These are phyloP conservation scores for Naegleria lovaniensis DNA, from an alignment of 208 protist genomes.

Conservation along the genomic window DNA sequence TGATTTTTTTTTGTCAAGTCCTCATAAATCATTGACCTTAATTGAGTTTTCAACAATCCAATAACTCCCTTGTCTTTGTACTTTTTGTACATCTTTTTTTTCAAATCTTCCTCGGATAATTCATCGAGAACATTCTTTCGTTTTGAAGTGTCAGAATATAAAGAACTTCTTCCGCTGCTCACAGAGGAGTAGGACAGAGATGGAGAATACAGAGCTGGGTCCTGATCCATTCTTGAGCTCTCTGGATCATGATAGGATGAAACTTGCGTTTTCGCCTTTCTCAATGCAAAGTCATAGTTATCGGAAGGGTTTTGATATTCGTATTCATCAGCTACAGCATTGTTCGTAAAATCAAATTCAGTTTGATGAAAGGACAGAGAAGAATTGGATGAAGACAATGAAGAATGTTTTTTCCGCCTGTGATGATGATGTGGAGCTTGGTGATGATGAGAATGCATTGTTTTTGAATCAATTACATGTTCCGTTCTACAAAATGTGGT, in stretches of 20 bases:
- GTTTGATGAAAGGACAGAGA: neutral
- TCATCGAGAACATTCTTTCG: neutral
- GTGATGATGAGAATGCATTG: neutral
- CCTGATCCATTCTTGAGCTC: neutral
- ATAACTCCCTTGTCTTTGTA: neutral
- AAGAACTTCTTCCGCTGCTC: neutral
- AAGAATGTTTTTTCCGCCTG: neutral
- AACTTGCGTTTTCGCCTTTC: neutral
- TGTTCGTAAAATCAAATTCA: neutral
- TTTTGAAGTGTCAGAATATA: neutral
- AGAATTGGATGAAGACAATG: neutral
- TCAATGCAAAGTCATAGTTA: neutral
- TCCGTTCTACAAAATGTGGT: too few species aligned
- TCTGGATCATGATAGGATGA: neutral
- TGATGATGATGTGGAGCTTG: neutral
- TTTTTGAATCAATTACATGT: neutral
- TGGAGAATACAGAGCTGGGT: neutral
- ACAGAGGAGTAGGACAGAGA: neutral
- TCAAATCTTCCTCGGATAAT: neutral
- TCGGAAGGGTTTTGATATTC: neutral
- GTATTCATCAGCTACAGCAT: neutral
- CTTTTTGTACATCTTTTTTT: neutral
- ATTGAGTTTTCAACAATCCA: neutral
- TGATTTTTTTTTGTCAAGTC: neutral
- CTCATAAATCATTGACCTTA: neutral